Conservation (phyloP, 2,329 filamentous ascomycete species). For the Raffaelea ambrosiae region DNA sequence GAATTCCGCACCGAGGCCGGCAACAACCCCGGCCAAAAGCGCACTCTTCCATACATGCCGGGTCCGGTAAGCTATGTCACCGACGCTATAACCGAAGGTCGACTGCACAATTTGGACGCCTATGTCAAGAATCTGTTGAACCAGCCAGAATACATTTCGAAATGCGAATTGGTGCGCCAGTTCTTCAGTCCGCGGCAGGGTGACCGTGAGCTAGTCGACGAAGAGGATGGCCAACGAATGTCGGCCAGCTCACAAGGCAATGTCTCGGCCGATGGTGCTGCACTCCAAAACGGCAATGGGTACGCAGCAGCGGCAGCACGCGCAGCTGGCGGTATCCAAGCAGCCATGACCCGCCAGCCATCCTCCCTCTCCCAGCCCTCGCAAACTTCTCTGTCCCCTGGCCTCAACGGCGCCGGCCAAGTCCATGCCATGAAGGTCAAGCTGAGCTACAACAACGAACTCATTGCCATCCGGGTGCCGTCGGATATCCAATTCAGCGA, state of each 20-base stretch:
- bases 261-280: background rate
- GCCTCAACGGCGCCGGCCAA: slow-evolving; percentile 34
- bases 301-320: slow-evolving; percentile 25
- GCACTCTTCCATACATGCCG: slow-evolving; percentile 92
- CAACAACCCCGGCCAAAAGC: slow-evolving; percentile 68
- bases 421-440: slow-evolving; percentile 79
- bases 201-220: slow-evolving; percentile 77
- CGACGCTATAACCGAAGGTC: slow-evolving; percentile 91
- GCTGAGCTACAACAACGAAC: slow-evolving; percentile 84
- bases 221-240: slow-evolving; percentile 62
- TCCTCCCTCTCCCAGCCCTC: slow-evolving; percentile 44
- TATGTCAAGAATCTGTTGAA: slow-evolving; percentile 88
- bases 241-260: slow-evolving; percentile 56
- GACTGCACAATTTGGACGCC: slow-evolving; percentile 85
- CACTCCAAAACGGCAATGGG: slow-evolving; percentile 48
- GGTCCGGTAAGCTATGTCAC: slow-evolving; percentile 96
- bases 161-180: slow-evolving; percentile 75
- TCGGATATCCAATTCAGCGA: slow-evolving; percentile 69
- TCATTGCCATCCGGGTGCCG: slow-evolving; percentile 85
- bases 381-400: slow-evolving; percentile 47
- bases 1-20: slow-evolving; percentile 90
- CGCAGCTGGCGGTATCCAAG: slow-evolving; percentile 31
- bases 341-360: slow-evolving; percentile 32
- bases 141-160: slow-evolving; percentile 76
- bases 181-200: slow-evolving; percentile 86